Evolutionary conservation across 2,329 filamentous ascomycete species (phyloP), one percentile per base, ranked within the genome.

Genomic region (Epichloe sylvatica): DNA sequence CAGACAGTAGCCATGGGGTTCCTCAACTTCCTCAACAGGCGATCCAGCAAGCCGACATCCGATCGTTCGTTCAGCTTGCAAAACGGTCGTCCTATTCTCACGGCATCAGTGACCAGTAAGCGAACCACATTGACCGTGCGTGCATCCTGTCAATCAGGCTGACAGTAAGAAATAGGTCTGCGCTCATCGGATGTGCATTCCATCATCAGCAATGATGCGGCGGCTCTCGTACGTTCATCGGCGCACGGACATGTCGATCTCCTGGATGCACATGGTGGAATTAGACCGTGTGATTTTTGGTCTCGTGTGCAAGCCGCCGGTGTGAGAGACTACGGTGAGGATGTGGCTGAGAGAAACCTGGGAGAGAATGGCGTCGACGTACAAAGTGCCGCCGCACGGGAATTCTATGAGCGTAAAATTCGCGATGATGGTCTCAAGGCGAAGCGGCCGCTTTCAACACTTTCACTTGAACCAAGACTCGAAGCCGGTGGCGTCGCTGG

Each of bases 341-440:
- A 80, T 57, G 76, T 81, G 0, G 77, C 76, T 1, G 76, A 80
- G 53, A 68, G 78, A 34, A 81, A 81, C 53, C 65, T 76, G 44
- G 62, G 60, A 6, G 59, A 64, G 37, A 71, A 67, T 23, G 56
- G 57, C 1, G 52, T 61, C 30, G 55, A 66, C 38, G 52, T 68
- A 5, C 56, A 57, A 15, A 66, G 64, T 1, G 47, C 56, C 5
- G 62, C 60, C 9, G 62, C 66, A 2, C 60, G 59, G 19, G 60
- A 60, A 2, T 68, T 65, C 33, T 66, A 68, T 52, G 53, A 36
- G 33, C 36, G 46, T 25, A 33, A 38, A 38, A 17, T 23, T 6
- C 12, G 19, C 4, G 36, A 42, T 6, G 36, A 42, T 6, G 36
- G 43, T 17, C 19, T 34, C 25, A 41, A 19, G 13, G 5, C 47